phyloP scores from a whole-genome alignment of 2,329 filamentous ascomycete genomes.

The Akanthomyces dipterigenus region DNA sequence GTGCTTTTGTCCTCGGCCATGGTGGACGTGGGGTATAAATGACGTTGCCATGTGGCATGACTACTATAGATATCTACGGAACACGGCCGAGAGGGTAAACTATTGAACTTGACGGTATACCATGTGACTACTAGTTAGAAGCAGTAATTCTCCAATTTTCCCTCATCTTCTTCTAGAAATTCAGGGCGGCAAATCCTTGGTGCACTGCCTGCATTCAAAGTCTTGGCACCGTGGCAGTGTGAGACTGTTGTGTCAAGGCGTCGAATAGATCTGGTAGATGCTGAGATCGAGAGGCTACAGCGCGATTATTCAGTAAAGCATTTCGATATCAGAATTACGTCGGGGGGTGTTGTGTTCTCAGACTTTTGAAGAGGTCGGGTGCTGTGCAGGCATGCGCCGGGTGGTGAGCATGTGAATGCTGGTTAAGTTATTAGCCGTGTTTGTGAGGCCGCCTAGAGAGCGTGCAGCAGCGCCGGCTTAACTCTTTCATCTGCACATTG shows the following conservation, averaged over 20 bases:
- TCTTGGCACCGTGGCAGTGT: slow-evolving; percentile 1
- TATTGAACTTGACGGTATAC: too few species aligned
- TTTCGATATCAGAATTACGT: neutral
- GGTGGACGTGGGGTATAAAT: neutral
- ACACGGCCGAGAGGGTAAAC: neutral
- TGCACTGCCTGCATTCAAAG: neutral
- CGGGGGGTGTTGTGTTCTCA: too few species aligned
- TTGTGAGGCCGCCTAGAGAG: neutral
- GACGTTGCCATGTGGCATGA: neutral
- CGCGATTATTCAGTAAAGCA: neutral
- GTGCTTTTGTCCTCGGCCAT: neutral
- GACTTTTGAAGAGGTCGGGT: neutral
- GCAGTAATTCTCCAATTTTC: neutral
- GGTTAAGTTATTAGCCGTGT: neutral
- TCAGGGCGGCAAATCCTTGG: neutral
- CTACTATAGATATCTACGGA: neutral
- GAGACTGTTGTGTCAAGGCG: neutral
- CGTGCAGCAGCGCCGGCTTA: neutral
- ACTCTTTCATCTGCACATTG: neutral
- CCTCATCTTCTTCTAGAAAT: neutral
- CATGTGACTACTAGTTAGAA: too few species aligned
- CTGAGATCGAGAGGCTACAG: neutral
- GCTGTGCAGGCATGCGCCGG: neutral
- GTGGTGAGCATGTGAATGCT: neutral
- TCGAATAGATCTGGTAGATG: neutral